Evolutionary conservation across 305 asterid genomes (phyloP).

Genomic region (Withania somnifera): DNA sequence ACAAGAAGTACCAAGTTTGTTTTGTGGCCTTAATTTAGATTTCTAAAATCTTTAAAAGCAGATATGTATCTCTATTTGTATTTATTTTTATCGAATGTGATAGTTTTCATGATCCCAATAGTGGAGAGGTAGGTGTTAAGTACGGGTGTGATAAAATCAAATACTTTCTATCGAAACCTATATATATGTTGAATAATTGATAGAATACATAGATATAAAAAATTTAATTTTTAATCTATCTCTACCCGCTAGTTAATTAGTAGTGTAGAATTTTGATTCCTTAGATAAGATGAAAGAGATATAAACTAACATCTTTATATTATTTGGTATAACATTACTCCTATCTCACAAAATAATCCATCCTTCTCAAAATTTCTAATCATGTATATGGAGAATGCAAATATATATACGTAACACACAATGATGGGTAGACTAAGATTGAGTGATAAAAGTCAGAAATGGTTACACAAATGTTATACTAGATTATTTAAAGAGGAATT

Average conservation of each 20-base stretch:
- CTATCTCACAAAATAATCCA: background rate
- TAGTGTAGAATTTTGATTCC: background rate
- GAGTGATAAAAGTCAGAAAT: background rate
- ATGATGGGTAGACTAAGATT: background rate
- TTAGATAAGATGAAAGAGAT: background rate
- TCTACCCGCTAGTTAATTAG: background rate
- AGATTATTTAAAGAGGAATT: background rate
- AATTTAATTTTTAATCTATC: background rate
- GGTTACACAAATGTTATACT: background rate
- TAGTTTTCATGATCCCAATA: background rate
- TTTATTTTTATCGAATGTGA: background rate
- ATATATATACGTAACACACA: background rate
- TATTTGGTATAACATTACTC: background rate
- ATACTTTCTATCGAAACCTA: background rate
- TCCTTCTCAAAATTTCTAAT: background rate
- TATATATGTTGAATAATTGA: background rate
- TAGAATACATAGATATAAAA: no score
- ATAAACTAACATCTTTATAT: background rate
- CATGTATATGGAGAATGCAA: background rate
- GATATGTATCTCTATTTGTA: background rate
- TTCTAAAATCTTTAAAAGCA: background rate
- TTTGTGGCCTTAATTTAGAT: background rate
- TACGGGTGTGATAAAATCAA: background rate
- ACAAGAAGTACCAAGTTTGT: background rate
- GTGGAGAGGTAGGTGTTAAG: background rate